Evolutionary conservation across 2,329 filamentous ascomycete species (phyloP), one percentile per base, ranked within the genome.

Genomic region (Teratosphaeria nubilosa): DNA sequence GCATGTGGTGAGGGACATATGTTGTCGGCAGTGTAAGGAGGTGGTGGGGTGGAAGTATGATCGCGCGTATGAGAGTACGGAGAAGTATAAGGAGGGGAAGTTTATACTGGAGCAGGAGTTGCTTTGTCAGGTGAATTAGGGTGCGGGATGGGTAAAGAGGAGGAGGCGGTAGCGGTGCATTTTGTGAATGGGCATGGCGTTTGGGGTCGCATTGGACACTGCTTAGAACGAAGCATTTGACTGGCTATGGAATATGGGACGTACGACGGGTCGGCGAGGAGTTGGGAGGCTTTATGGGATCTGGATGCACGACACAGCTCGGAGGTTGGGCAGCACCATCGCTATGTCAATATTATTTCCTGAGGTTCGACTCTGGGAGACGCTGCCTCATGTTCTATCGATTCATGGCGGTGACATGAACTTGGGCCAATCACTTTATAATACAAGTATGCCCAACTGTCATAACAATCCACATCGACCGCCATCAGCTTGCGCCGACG

Each of bases 51-150:
- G 94, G 94, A 97, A 96, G 74, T 99, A 99, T 73, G 94, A 99
- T 75, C 96, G 95, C 77, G 94, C 94, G 1, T 97, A 88, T 73
- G 94, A 99, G 77, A 75, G 79, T 34, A 86, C 82, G 63, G 92
- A 99, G 81, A 96, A 96, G 77, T 99, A 99, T 77, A 99, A 99
- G 79, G 94, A 99, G 80, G 91, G 91, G 58, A 99, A 97, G 77
- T 97, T 88, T 73, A 99, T 99, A 60, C 80, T 99, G 58, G 92
- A 97, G 78, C 89, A 88, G 32, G 91, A 96, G 77, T 76, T 96
- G 63, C 80, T 97, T 45, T 92, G 88, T 74, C 86, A 85, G 65
- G 91, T 96, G 56, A 78, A 72, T 53, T 79, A 68, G 74, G n/a
- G 41, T 20, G 11, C 16, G n/a, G 4, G 20, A 22, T 41, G 34